Conservation (phyloP, 2,329 filamentous ascomycete genomes). For the Fusarium cyanostomum region DNA sequence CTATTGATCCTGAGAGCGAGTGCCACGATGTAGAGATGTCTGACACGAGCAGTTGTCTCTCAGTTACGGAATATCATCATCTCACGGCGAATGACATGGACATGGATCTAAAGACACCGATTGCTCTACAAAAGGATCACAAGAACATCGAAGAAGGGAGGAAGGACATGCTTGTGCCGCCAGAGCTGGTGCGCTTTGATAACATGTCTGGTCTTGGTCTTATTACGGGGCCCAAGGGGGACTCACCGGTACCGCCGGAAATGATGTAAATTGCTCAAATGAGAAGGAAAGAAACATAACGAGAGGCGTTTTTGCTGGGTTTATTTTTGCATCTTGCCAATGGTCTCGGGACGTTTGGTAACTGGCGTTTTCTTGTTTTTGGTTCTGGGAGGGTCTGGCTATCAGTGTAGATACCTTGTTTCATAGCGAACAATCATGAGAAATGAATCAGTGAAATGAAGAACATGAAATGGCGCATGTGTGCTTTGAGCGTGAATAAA, state of each 20-base stretch:
- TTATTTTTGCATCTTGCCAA: constrained; percentile 19
- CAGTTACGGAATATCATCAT: constrained; percentile 44
- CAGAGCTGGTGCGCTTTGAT: background rate
- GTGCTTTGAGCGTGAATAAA: background rate
- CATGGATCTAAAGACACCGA: constrained; percentile 54
- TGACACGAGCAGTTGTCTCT: constrained; percentile 54
- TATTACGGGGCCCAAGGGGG: constrained; percentile 53
- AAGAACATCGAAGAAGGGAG: background rate
- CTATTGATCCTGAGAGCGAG: constrained; percentile 44
- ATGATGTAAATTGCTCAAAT: constrained; percentile 13
- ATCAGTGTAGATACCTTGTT: constrained; percentile 27
- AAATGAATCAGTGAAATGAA: constrained; percentile 17
- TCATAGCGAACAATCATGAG: constrained; percentile 25
- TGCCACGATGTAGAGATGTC: constrained; percentile 60
- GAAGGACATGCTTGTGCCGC: constrained; percentile 25
- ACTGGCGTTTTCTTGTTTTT: constrained; percentile 10
- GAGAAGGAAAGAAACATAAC: background rate
- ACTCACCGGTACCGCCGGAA: constrained; percentile 34
- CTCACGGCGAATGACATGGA: constrained; percentile 46
- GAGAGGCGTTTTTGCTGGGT: background rate
- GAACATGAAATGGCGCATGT: no score
- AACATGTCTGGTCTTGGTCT: constrained; percentile 49
- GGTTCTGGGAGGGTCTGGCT: background rate
- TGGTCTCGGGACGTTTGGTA: constrained; percentile 11
- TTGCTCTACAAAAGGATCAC: constrained; percentile 32